phyloP scores from a whole-genome alignment of 257 asterid genomes.

The Penstemon newberryi region DNA sequence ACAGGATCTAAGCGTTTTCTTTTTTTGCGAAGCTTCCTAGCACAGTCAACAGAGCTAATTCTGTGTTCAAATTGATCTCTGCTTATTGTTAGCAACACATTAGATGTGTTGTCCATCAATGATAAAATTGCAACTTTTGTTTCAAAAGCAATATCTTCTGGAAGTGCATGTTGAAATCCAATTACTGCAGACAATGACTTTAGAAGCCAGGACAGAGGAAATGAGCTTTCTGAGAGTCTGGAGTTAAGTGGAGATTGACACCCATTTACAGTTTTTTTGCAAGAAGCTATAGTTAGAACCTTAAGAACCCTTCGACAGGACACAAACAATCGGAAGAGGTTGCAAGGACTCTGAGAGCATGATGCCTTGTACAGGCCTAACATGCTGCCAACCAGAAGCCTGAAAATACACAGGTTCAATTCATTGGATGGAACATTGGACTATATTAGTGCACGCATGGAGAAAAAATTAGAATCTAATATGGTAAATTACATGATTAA shows the following conservation, averaged over 20 bases:
- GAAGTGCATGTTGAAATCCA: conserved; percentile 46
- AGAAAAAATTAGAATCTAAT: conserved; percentile 1
- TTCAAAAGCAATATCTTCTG: conserved; percentile 45
- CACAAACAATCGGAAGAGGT: conserved; percentile 63
- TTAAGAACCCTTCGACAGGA: conserved; percentile 79
- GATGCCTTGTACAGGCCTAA: conserved; percentile 37
- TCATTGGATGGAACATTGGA: conserved; percentile 21
- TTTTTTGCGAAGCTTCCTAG: conserved; percentile 38
- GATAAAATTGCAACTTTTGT: conserved; percentile 45
- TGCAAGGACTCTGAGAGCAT: conserved; percentile 33
- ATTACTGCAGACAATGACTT: conserved; percentile 61
- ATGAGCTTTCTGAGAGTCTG: conserved; percentile 33
- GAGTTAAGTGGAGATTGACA: conserved; percentile 38
- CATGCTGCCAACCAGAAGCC: conserved; percentile 73
- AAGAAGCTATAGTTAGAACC: conserved; percentile 49
- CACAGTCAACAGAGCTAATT: conserved; percentile 33
- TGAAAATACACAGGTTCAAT: conserved; percentile 43
- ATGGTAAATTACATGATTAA: background rate
- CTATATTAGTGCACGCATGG: conserved; percentile 8
- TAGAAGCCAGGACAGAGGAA: conserved; percentile 71
- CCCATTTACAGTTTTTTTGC: conserved; percentile 43
- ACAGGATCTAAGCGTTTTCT: conserved; percentile 33
- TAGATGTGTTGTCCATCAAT: conserved; percentile 71
- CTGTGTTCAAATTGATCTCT: conserved; percentile 47
- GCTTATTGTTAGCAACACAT: conserved; percentile 45